Evolutionary conservation across 148 eudicot genomes (phyloP).

Genomic region (Polygonum maritimum): DNA sequence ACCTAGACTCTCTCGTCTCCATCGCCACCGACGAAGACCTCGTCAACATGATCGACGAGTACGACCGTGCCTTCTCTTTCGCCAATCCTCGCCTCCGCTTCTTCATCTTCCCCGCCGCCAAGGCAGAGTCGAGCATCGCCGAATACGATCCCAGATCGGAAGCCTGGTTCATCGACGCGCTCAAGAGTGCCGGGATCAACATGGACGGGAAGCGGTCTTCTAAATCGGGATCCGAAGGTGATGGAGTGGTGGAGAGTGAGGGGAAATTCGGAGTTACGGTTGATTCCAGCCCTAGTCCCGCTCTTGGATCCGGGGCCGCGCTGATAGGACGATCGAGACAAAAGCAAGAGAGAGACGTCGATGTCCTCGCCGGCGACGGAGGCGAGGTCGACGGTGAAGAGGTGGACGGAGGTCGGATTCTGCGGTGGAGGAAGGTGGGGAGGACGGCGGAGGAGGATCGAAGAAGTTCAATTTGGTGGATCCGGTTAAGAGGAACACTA

Average conservation of each 20-base stretch:
- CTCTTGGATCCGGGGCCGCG: constrained; percentile 10
- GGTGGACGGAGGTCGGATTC: too few relatives aligned
- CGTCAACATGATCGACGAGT: constrained; percentile 67
- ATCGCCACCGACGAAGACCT: constrained; percentile 71
- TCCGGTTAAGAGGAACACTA: too few relatives aligned
- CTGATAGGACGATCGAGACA: too few relatives aligned
- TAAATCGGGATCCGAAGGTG: constrained; percentile 17
- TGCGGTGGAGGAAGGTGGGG: too few relatives aligned
- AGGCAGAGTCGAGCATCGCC: constrained; percentile 18
- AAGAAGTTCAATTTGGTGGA: too few relatives aligned
- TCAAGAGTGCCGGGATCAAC: constrained; percentile 35
- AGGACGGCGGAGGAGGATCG: too few relatives aligned
- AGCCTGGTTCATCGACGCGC: constrained; percentile 59
- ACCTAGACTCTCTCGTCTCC: constrained; percentile 71
- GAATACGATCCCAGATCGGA: constrained; percentile 39
- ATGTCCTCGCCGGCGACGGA: too few relatives aligned
- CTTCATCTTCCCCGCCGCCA: constrained; percentile 41
- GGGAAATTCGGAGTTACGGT: constrained; percentile 17
- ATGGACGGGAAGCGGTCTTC: constrained; percentile 23
- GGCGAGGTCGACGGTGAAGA: too few relatives aligned
- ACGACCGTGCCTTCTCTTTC: constrained; percentile 30
- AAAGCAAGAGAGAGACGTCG: too few relatives aligned
- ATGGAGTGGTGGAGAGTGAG: constrained; percentile 17
- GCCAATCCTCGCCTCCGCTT: constrained; percentile 43
- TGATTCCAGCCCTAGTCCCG: constrained; percentile 5